Evolutionary conservation across 805 yeast genomes (phyloP).

Genomic region (Spencermartinsiella europaea): DNA sequence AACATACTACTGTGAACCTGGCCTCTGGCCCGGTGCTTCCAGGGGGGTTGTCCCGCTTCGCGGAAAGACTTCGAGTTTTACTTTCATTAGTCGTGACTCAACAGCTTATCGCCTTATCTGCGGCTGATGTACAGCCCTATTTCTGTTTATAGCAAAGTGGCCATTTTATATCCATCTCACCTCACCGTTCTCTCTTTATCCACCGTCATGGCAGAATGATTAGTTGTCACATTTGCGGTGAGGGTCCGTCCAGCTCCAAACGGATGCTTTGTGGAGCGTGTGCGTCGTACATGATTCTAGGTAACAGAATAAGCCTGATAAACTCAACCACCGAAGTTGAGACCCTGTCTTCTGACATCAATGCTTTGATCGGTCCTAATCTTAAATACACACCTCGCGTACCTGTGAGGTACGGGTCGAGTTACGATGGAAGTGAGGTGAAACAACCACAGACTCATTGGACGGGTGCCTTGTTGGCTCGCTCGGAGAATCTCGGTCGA

Average conservation of each 20-base stretch:
- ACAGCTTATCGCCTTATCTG: too few species aligned
- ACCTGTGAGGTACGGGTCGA: neutral
- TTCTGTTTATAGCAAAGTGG: too few species aligned
- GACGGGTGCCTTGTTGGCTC: neutral
- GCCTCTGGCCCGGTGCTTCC: too few species aligned
- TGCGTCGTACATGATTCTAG: constrained; percentile 16
- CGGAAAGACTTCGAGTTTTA: too few species aligned
- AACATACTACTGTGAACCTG: too few species aligned
- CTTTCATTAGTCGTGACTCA: too few species aligned
- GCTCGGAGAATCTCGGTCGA: neutral
- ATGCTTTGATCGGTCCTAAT: constrained; percentile 4
- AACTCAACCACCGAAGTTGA: constrained; percentile 16
- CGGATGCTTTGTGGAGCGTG: constrained; percentile 20
- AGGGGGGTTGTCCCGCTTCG: too few species aligned
- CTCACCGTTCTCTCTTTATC: too few species aligned
- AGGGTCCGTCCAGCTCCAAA: constrained; percentile 9
- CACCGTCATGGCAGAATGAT: constrained; percentile 4
- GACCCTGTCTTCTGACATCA: constrained; percentile 10
- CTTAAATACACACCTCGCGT: constrained; percentile 1
- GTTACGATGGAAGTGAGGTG: too few species aligned
- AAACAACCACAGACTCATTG: neutral
- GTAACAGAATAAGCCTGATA: constrained; percentile 16
- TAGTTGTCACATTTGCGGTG: constrained; percentile 18
- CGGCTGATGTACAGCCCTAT: too few species aligned
- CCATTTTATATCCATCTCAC: too few species aligned